These are phyloP conservation scores for Chenopodium formosanum DNA, from an alignment of 148 eudicot genomes.

Conservation along the genomic window DNA sequence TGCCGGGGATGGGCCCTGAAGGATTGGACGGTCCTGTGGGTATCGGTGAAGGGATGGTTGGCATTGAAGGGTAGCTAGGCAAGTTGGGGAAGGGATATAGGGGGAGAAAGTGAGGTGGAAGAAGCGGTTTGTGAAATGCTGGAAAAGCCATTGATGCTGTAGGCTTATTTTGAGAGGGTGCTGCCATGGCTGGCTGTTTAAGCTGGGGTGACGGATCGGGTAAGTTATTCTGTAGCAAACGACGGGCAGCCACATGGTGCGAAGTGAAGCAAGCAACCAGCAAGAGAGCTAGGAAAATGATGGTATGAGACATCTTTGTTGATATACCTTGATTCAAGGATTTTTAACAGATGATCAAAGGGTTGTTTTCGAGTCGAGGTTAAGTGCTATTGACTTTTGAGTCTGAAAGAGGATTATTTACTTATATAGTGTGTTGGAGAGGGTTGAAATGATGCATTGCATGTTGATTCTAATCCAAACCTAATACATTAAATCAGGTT, in stretches of 20 bases:
- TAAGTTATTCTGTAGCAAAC: conserved; percentile 1
- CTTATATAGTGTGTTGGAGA: not conserved
- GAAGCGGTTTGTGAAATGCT: conserved; percentile 23
- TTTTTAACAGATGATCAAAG: not conserved
- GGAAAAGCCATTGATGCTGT: conserved; percentile 15
- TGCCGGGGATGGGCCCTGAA: not conserved
- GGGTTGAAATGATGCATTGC: conserved; percentile 4
- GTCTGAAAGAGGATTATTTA: not conserved
- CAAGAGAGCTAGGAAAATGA: not conserved
- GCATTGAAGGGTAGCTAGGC: conserved; percentile 18
- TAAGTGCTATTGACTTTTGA: not conserved
- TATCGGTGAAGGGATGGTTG: not conserved
- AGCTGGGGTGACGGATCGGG: not conserved
- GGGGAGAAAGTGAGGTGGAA: conserved; percentile 32
- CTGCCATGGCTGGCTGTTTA: not conserved
- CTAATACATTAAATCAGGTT: conserved; percentile 7
- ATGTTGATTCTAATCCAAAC: conserved; percentile 25
- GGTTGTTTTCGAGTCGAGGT: not conserved
- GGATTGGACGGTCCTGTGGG: conserved; percentile 12
- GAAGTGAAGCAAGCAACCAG: conserved; percentile 5
- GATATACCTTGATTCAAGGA: not conserved
- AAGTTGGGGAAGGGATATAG: conserved; percentile 23
- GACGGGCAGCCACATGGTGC: conserved; percentile 10
- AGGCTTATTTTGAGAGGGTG: not conserved
- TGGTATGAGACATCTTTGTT: conserved; percentile 3